Evolutionary conservation across 2,329 filamentous ascomycete genomes (phyloP).

Genomic region (Fusarium cicatricum): DNA sequence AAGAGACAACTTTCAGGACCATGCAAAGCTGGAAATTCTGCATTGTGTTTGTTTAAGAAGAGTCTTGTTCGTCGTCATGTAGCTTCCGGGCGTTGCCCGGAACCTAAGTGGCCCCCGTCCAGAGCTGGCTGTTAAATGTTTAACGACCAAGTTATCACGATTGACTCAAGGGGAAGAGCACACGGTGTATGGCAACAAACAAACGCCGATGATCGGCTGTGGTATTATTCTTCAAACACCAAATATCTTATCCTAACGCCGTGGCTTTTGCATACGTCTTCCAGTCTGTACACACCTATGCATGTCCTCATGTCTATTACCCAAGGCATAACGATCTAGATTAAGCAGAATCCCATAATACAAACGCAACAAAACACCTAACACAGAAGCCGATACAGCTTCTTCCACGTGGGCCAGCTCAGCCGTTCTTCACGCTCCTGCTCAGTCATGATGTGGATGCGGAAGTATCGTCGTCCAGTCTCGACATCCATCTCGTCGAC

Average conservation of each 20-base stretch:
- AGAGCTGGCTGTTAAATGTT: too few relatives aligned
- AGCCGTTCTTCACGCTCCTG: slow-evolving; percentile 80
- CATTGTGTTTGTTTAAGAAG: too few relatives aligned
- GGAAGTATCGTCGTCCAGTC: slow-evolving; percentile 85
- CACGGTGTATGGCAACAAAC: not conserved
- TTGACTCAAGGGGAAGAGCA: too few relatives aligned
- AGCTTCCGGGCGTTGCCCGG: too few relatives aligned
- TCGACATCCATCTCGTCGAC: slow-evolving; percentile 83
- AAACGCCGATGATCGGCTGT: not conserved
- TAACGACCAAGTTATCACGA: too few relatives aligned
- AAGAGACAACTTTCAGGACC: too few relatives aligned
- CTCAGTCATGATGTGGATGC: slow-evolving; percentile 77
- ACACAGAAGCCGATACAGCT: slow-evolving; percentile 75
- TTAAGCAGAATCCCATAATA: not conserved
- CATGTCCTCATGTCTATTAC: not conserved
- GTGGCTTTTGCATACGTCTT: slow-evolving; percentile 4
- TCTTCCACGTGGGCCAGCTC: slow-evolving; percentile 80
- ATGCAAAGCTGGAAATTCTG: too few relatives aligned
- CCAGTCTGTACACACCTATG: not conserved
- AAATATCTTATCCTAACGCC: slow-evolving; percentile 12
- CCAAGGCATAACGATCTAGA: not conserved
- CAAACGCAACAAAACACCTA: slow-evolving; percentile 45
- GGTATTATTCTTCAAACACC: slow-evolving; percentile 14
- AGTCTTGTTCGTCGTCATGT: too few relatives aligned
- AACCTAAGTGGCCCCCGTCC: too few relatives aligned